Percentiles rank a stretch among this genome's conserved stretches.
Evolutionary conservation across 2,329 filamentous ascomycete species (phyloP).

Genomic region (Aspergillus piperis): DNA sequence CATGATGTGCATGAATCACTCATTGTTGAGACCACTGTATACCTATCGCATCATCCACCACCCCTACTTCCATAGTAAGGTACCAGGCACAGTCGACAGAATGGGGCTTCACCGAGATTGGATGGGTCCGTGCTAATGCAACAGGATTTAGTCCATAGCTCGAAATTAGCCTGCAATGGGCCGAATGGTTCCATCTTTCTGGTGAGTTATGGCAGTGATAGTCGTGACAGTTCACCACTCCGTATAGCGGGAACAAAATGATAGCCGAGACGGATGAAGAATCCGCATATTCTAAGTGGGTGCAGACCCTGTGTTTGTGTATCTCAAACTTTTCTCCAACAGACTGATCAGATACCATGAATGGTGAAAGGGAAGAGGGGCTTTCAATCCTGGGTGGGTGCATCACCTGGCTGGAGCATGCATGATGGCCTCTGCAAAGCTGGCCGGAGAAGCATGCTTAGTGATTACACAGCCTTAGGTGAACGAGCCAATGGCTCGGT

Average conservation of each 20-base stretch:
- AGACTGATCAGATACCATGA: not conserved
- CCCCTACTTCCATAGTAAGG: not conserved
- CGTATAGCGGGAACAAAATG: not conserved
- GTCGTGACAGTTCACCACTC: not conserved
- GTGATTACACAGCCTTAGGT: not conserved
- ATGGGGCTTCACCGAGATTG: not conserved
- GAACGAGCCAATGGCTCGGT: not conserved
- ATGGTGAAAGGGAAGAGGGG: not conserved
- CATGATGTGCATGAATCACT: not conserved
- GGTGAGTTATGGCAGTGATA: not conserved
- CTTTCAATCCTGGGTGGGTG: not conserved
- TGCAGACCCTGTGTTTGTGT: not conserved
- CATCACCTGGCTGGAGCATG: not conserved
- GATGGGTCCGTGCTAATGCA: not conserved
- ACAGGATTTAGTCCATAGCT: not conserved
- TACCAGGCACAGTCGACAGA: not conserved
- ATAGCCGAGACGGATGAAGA: conserved; percentile 2
- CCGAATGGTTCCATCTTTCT: too few relatives aligned
- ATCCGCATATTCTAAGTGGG: not conserved
- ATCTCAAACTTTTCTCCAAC: not conserved
- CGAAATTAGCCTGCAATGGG: not conserved
- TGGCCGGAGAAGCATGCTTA: not conserved
- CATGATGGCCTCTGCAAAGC: not conserved
- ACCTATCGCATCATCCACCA: not conserved
- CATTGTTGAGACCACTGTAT: not conserved